Percentiles rank a stretch among this genome's conserved stretches.
Conservation (phyloP, 2,329 filamentous ascomycete species). For the Trichoderma endophyticum region DNA sequence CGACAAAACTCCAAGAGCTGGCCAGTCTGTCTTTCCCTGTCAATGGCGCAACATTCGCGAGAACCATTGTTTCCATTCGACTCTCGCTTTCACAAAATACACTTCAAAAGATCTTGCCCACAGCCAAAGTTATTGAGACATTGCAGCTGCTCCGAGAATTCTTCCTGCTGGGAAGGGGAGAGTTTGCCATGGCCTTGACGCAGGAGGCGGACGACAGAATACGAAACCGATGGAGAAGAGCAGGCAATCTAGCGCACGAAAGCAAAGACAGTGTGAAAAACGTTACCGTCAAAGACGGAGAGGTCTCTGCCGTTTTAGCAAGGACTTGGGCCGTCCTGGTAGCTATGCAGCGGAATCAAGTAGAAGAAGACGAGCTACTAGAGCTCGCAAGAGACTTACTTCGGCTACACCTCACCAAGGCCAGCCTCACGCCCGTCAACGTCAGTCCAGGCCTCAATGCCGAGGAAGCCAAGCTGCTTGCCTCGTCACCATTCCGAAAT, state of each 20-base stretch:
- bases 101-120: constrained; percentile 75
- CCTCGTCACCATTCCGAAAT: constrained; percentile 66
- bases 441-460: constrained; percentile 35
- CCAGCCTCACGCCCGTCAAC: constrained; percentile 38
- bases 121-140: constrained; percentile 71
- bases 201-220: constrained; percentile 80
- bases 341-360: constrained; percentile 65
- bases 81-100: constrained; percentile 79
- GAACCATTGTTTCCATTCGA: constrained; percentile 71
- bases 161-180: constrained; percentile 80
- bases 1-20: constrained; percentile 66
- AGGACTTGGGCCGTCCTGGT: constrained; percentile 77
- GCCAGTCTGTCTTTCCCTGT: constrained; percentile 70
- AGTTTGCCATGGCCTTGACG: constrained; percentile 86
- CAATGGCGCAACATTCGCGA: constrained; percentile 65
- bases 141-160: constrained; percentile 79
- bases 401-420: constrained; percentile 60
- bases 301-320: constrained; percentile 72
- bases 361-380: constrained; percentile 77
- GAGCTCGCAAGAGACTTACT: constrained; percentile 79
- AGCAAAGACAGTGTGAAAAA: constrained; percentile 47
- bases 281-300: constrained; percentile 76
- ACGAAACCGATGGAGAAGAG: constrained; percentile 66
- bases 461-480: constrained; percentile 36
- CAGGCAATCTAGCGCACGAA: constrained; percentile 56